A percentile compares a stretch with the other conserved stretches of the same genome.
Conservation (phyloP, 164 flowering plant species). For the Vitis labrusca region DNA sequence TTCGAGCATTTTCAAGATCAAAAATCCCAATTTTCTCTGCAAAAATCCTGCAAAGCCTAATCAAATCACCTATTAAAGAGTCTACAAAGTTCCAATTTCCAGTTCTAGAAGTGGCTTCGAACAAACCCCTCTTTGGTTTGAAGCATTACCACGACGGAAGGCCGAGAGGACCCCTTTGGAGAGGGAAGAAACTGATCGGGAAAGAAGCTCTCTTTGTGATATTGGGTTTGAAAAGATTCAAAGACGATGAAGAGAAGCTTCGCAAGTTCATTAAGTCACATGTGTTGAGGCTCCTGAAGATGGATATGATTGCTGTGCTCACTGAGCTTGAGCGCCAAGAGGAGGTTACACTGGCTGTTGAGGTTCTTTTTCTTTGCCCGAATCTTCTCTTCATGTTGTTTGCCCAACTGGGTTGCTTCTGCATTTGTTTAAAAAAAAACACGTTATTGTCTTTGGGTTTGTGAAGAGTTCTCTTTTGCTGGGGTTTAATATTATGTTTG, state of each 20-base stretch:
- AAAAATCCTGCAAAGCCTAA: constrained; percentile 19
- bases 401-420: background rate
- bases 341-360: constrained; percentile 62
- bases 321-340: constrained; percentile 83
- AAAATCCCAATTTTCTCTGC: constrained; percentile 26
- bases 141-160: constrained; percentile 77
- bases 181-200: constrained; percentile 80
- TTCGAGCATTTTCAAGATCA: constrained; percentile 28
- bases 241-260: constrained; percentile 72
- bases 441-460: no score
- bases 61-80: constrained; percentile 3
- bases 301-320: constrained; percentile 83
- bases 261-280: constrained; percentile 71
- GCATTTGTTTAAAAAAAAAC: no score
- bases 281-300: constrained; percentile 72
- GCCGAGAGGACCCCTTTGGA: constrained; percentile 93
- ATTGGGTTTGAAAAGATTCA: constrained; percentile 69
- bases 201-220: constrained; percentile 88
- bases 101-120: background rate
- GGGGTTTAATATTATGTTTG: no score
- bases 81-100: constrained; percentile 1
- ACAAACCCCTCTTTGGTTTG: constrained; percentile 7
- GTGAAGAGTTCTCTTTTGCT: no score
- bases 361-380: constrained; percentile 36
- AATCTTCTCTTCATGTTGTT: background rate